phyloP scores from a whole-genome alignment of 345 rosid species.

The Lumnitzera racemosa region DNA sequence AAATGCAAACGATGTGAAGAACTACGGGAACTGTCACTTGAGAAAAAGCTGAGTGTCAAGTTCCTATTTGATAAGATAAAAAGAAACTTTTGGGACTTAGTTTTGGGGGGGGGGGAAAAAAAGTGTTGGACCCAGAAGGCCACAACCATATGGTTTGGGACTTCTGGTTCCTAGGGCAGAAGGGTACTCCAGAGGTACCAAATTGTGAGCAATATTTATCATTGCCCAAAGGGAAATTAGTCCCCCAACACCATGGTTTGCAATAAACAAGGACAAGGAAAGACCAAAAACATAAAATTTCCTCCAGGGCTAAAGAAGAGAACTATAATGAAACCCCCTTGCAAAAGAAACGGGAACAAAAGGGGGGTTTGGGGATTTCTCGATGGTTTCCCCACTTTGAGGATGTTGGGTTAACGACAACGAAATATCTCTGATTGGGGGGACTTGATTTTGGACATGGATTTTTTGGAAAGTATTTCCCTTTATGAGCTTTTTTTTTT shows the following conservation, averaged over 20 bases:
- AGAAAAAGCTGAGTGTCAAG: conserved; percentile 17
- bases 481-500: not conserved
- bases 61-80: not conserved
- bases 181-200: not conserved
- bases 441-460: conserved; percentile 19
- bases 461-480: conserved; percentile 18
- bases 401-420: conserved; percentile 11
- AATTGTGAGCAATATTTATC: not conserved
- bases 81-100: conserved; percentile 2
- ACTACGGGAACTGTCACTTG: conserved; percentile 32
- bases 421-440: conserved; percentile 16
- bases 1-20: conserved; percentile 29
- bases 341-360: not conserved
- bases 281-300: not conserved
- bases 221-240: conserved; percentile 1
- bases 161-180: not conserved
- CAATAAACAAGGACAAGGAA: not conserved
- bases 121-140: no score
- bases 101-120: no score
- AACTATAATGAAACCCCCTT: no score
- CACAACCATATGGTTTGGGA: not conserved
- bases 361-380: conserved; percentile 3
- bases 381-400: conserved; percentile 13
- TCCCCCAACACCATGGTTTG: not conserved
- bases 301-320: not conserved